phyloP scores from a whole-genome alignment of 1,284 basidiomycete species.

The Cutaneotrichosporon cutaneum region DNA sequence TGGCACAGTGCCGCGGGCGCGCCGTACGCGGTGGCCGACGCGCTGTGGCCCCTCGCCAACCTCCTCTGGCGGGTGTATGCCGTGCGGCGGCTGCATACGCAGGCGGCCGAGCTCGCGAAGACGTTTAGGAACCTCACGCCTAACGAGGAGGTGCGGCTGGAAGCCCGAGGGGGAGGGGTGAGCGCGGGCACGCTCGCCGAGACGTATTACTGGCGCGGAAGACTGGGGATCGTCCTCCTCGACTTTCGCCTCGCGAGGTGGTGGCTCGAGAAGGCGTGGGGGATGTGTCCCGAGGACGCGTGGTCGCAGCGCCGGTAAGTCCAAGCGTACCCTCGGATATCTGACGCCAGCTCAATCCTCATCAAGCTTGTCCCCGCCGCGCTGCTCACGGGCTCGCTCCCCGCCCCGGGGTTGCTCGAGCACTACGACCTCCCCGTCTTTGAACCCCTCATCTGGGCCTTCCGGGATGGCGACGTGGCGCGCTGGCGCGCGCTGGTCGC shows the following conservation, averaged over 20 bases:
- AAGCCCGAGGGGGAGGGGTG: constrained; percentile 28
- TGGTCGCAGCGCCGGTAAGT: constrained; percentile 42
- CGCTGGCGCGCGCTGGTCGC: constrained; percentile 45
- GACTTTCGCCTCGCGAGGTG: constrained; percentile 36
- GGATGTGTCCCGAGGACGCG: constrained; percentile 28
- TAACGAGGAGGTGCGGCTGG: constrained; percentile 36
- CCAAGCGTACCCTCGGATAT: not conserved
- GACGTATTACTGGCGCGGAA: constrained; percentile 49
- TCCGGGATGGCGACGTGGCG: constrained; percentile 46
- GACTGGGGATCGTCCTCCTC: constrained; percentile 40
- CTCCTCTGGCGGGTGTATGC: constrained; percentile 41
- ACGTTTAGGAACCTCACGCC: constrained; percentile 35
- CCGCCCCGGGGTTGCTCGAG: constrained; percentile 33
- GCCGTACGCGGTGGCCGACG: constrained; percentile 38
- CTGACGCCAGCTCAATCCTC: constrained; percentile 48
- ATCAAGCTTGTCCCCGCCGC: constrained; percentile 52
- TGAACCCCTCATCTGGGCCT: constrained; percentile 46
- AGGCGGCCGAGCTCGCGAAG: constrained; percentile 38
- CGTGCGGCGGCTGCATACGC: constrained; percentile 45
- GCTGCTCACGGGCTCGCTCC: constrained; percentile 50
- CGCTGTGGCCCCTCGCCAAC: constrained; percentile 43
- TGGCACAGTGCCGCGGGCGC: no score
- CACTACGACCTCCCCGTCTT: constrained; percentile 48
- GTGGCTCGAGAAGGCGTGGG: constrained; percentile 45
- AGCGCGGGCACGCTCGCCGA: constrained; percentile 36